phyloP scores from a whole-genome alignment of 1,284 basidiomycete genomes.

The Microbotryum scabiosae region DNA sequence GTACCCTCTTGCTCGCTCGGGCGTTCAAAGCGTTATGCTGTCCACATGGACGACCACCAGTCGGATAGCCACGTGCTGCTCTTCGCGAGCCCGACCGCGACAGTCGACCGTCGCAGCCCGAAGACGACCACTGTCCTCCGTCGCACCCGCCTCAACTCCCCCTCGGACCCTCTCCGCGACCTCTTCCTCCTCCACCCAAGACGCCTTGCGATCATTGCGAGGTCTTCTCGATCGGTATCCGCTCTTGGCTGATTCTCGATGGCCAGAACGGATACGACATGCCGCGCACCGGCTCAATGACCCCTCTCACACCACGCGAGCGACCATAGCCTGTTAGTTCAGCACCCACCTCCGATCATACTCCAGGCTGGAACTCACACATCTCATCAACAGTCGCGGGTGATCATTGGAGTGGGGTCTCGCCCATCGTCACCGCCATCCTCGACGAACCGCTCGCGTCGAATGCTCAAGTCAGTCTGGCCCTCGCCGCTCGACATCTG shows the following conservation, averaged over 20 bases:
- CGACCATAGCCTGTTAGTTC: conserved; percentile 9
- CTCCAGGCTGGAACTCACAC: neutral
- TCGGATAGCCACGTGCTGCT: too few relatives aligned
- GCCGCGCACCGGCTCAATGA: conserved; percentile 2
- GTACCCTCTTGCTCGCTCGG: too few relatives aligned
- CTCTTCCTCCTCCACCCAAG: neutral
- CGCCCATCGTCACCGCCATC: conserved; percentile 11
- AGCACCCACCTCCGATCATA: neutral
- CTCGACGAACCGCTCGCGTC: conserved; percentile 28
- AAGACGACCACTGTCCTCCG: neutral
- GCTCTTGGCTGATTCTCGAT: conserved; percentile 8
- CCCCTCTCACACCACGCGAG: neutral
- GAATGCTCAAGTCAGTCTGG: conserved; percentile 13
- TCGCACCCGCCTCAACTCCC: neutral
- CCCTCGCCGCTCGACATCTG: conserved; percentile 6
- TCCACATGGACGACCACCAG: too few relatives aligned
- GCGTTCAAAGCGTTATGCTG: too few relatives aligned
- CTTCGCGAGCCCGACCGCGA: too few relatives aligned
- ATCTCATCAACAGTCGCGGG: conserved; percentile 16
- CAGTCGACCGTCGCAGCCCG: neutral
- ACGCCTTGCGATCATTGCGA: conserved; percentile 3
- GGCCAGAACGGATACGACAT: conserved; percentile 5
- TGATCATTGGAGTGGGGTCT: conserved; percentile 4
- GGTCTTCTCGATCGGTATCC: conserved; percentile 5
- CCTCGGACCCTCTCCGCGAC: neutral